Evolutionary conservation across 1,139 yeast species (phyloP).

Genomic region (Groenewaldozyma auringiensis): DNA sequence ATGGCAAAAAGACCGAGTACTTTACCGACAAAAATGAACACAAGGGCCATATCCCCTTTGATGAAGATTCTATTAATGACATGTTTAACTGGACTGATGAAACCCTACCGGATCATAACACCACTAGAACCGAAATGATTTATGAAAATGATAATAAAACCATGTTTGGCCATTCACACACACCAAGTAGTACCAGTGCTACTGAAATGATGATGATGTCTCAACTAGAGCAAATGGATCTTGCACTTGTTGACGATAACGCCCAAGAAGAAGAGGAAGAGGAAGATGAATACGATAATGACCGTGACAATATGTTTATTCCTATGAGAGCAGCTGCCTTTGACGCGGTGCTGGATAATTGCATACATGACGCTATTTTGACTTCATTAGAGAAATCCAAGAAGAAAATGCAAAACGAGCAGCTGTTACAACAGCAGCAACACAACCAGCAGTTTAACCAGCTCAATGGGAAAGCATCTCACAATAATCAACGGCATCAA

Average conservation of each 20-base stretch:
- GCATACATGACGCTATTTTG: neutral
- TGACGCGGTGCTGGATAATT: neutral
- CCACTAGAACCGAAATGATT: neutral
- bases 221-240: too few relatives aligned
- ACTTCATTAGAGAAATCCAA: neutral
- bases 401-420: neutral
- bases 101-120: neutral
- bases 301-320: neutral
- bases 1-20: neutral
- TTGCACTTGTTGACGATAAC: too few relatives aligned
- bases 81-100: conserved; percentile 3
- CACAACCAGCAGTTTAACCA: neutral
- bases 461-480: neutral
- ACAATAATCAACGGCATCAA: neutral
- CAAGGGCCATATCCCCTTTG: neutral
- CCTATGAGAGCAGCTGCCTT: neutral
- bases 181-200: too few relatives aligned
- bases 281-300: neutral
- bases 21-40: neutral
- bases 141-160: neutral
- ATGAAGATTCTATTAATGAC: conserved; percentile 1
- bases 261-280: neutral
- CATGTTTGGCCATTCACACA: too few relatives aligned
- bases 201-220: too few relatives aligned
- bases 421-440: neutral